A percentile compares a stretch with the other conserved stretches of the same genome.
Evolutionary conservation across 2,329 filamentous ascomycete genomes (phyloP).

Genomic region (Fusarium redolens): DNA sequence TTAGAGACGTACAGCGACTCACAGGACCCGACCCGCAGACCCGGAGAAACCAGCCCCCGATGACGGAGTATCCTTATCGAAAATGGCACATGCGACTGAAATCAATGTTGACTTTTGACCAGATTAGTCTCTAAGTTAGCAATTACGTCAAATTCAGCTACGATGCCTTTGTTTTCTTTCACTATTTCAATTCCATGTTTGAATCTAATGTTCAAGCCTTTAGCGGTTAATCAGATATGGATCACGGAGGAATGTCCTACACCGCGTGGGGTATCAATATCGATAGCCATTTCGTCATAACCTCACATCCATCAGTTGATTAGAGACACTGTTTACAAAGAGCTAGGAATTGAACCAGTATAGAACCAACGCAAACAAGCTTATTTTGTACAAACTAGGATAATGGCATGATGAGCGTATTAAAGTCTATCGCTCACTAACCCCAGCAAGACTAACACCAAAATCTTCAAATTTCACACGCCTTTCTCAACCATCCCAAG

Average conservation of each 20-base stretch:
- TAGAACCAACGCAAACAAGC: background rate
- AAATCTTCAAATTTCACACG: constrained; percentile 3
- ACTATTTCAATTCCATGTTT: background rate
- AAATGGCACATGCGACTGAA: constrained; percentile 28
- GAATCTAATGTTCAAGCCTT: background rate
- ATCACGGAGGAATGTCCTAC: background rate
- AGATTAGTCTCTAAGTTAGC: background rate
- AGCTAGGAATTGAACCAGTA: background rate
- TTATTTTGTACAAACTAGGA: background rate
- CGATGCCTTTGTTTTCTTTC: background rate
- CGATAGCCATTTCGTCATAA: constrained; percentile 41
- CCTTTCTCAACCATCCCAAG: constrained; percentile 8
- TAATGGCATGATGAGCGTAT: constrained; percentile 3
- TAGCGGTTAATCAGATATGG: background rate
- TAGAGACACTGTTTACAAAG: background rate
- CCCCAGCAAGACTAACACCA: constrained; percentile 1
- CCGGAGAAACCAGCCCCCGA: constrained; percentile 42
- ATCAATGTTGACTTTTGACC: background rate
- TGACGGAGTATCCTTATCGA: constrained; percentile 41
- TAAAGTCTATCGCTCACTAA: constrained; percentile 2
- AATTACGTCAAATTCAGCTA: background rate
- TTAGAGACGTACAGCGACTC: constrained; percentile 20
- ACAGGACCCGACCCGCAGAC: constrained; percentile 28
- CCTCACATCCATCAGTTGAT: background rate
- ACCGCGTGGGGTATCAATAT: constrained; percentile 10